A percentile compares a stretch with the other conserved stretches of the same genome.
Evolutionary conservation across 2,329 filamentous ascomycete species (phyloP).

Genomic region (Colletotrichum incanum): DNA sequence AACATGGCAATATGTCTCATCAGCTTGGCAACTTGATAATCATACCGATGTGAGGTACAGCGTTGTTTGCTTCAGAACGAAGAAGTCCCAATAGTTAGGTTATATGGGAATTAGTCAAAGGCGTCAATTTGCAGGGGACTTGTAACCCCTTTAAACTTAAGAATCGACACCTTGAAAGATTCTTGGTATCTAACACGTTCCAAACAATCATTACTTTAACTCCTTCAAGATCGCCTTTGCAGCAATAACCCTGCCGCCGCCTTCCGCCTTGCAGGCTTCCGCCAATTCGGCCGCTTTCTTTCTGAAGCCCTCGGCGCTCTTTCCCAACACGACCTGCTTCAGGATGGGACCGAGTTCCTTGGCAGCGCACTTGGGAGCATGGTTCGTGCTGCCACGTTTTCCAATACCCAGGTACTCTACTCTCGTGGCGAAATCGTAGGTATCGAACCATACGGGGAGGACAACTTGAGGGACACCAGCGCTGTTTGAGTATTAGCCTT

Average conservation of each 20-base stretch:
- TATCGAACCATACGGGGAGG: conserved; percentile 62
- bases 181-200: not conserved
- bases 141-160: not conserved
- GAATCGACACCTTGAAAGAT: not conserved
- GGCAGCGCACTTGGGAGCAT: conserved; percentile 2
- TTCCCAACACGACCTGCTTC: not conserved
- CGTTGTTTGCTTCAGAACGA: no score
- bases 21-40: no score
- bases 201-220: not conserved
- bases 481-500: conserved; percentile 47
- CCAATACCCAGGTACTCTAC: conserved; percentile 62
- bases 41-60: no score
- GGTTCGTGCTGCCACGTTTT: conserved; percentile 1
- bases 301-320: not conserved
- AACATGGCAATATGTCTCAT: no score
- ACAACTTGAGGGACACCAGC: conserved; percentile 62
- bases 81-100: no score
- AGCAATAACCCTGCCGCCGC: not conserved
- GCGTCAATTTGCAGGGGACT: not conserved
- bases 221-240: not conserved
- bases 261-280: not conserved
- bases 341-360: conserved; percentile 7
- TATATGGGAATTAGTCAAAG: no score
- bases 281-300: not conserved
- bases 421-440: conserved; percentile 62